Conservation (phyloP, 2,329 filamentous ascomycete species). For the Neofusicoccum sp. region DNA sequence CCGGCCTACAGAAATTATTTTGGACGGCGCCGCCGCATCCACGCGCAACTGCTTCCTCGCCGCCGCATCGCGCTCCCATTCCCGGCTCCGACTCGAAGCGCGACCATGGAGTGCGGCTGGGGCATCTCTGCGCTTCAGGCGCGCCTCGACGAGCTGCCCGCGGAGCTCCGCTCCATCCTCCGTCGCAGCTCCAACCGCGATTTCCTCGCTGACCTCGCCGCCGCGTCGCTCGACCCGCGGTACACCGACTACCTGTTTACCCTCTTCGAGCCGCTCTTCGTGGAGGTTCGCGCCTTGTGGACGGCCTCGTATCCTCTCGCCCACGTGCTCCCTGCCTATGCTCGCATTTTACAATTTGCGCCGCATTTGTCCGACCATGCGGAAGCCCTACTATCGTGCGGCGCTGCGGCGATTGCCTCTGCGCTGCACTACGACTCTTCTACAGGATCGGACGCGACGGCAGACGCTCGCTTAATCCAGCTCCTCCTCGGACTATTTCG, state of each 20-base stretch:
- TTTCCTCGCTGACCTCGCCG: slow-evolving; percentile 69
- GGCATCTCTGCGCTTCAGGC: slow-evolving; percentile 20
- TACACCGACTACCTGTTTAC: slow-evolving; percentile 72
- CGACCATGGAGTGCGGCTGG: slow-evolving; percentile 17
- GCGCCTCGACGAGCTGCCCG: slow-evolving; percentile 60
- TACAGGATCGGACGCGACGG: slow-evolving; percentile 27
- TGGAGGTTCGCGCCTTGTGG: slow-evolving; percentile 83
- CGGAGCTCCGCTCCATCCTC: slow-evolving; percentile 68
- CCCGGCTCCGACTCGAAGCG: not conserved
- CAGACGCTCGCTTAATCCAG: slow-evolving; percentile 40
- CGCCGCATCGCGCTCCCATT: not conserved
- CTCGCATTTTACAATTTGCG: slow-evolving; percentile 76
- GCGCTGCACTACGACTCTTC: slow-evolving; percentile 1
- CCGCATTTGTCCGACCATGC: slow-evolving; percentile 75
- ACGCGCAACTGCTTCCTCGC: not conserved
- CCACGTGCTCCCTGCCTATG: slow-evolving; percentile 64
- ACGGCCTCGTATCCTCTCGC: slow-evolving; percentile 46
- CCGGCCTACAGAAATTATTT: slow-evolving; percentile 21
- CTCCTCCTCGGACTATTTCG: slow-evolving; percentile 72
- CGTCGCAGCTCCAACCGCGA: slow-evolving; percentile 60
- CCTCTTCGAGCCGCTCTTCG: slow-evolving; percentile 71
- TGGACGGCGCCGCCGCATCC: not conserved
- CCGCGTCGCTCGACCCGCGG: slow-evolving; percentile 64
- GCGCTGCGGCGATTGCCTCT: not conserved
- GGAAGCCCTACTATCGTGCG: slow-evolving; percentile 43